These are phyloP conservation scores for Oleoguttula mirabilis DNA, from an alignment of 495 filamentous ascomycete genomes.

Conservation along the genomic window DNA sequence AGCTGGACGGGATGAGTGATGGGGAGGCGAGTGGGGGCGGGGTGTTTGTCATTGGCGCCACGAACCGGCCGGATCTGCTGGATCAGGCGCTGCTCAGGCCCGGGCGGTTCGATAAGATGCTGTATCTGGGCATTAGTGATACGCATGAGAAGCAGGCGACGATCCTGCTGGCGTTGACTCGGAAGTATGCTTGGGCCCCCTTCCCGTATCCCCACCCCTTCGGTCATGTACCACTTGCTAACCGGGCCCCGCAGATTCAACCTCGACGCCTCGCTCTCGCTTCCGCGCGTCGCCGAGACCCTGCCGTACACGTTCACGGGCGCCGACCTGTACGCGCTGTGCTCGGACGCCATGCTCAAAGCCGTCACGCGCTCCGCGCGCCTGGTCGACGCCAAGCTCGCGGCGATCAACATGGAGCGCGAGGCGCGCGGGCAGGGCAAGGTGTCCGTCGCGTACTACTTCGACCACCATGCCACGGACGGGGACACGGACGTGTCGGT, in stretches of 20 bases:
- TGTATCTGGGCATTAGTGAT: constrained; percentile 90
- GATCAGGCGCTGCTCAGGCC: constrained; percentile 85
- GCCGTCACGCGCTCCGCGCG: constrained; percentile 85
- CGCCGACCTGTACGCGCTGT: constrained; percentile 91
- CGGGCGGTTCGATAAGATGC: constrained; percentile 96
- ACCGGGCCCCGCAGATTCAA: constrained; percentile 53
- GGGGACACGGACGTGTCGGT: constrained; percentile 81
- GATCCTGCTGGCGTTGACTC: constrained; percentile 84
- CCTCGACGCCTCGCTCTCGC: constrained; percentile 61
- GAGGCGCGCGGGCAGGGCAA: constrained; percentile 26
- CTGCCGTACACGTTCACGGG: constrained; percentile 95
- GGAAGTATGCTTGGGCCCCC: constrained; percentile 78
- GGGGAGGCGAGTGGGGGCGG: constrained; percentile 52
- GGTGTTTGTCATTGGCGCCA: constrained; percentile 96
- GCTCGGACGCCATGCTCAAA: constrained; percentile 97
- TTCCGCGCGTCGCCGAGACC: constrained; percentile 56
- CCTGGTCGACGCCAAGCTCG: constrained; percentile 74
- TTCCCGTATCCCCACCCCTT: no score
- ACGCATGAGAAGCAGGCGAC: constrained; percentile 93
- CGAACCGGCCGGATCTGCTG: constrained; percentile 85
- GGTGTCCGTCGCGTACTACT: constrained; percentile 85
- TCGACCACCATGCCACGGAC: constrained; percentile 74
- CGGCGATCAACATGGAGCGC: constrained; percentile 38
- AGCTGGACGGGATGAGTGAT: constrained; percentile 94
- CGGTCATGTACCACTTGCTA: no score